These are phyloP conservation scores for Paraconiothyrium brasiliense DNA, from an alignment of 2,329 filamentous ascomycete species.

Conservation along the genomic window DNA sequence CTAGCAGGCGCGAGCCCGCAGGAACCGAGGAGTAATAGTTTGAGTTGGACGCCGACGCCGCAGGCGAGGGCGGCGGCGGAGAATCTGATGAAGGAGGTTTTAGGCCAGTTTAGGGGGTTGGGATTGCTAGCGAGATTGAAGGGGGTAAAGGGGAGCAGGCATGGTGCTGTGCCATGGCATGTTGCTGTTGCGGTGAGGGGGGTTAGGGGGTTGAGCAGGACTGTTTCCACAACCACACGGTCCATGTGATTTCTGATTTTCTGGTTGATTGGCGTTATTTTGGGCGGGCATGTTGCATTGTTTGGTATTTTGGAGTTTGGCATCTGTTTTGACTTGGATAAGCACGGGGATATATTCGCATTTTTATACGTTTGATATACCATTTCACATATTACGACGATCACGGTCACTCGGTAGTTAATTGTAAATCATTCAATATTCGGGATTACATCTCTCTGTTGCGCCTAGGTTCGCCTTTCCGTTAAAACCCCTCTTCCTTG, in stretches of 20 bases:
- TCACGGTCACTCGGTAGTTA: too few species aligned
- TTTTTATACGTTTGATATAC: neutral
- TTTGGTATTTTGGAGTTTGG: conserved; percentile 1
- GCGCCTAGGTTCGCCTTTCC: too few species aligned
- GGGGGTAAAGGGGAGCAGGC: conserved; percentile 65
- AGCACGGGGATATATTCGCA: neutral
- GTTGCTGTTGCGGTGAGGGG: conserved; percentile 76
- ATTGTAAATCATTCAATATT: too few species aligned
- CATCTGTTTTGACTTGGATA: neutral
- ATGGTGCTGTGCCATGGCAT: conserved; percentile 78
- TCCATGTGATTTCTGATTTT: neutral
- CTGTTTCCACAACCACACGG: neutral
- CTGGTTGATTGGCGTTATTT: neutral
- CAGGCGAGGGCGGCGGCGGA: conserved; percentile 59
- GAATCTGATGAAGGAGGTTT: conserved; percentile 72
- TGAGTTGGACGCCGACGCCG: conserved; percentile 46
- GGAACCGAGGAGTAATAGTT: conserved; percentile 35
- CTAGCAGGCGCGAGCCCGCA: conserved; percentile 17
- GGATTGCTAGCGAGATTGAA: conserved; percentile 74
- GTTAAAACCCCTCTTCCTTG: too few species aligned
- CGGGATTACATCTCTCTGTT: too few species aligned
- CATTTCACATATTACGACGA: neutral
- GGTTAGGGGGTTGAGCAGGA: conserved; percentile 64
- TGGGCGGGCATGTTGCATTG: neutral
- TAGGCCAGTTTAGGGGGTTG: conserved; percentile 74